Percentiles rank a stretch among this genome's conserved stretches.
These are phyloP conservation scores for Diplocarpon rosae DNA, from an alignment of 2,329 filamentous ascomycete genomes.

Conservation along the genomic window DNA sequence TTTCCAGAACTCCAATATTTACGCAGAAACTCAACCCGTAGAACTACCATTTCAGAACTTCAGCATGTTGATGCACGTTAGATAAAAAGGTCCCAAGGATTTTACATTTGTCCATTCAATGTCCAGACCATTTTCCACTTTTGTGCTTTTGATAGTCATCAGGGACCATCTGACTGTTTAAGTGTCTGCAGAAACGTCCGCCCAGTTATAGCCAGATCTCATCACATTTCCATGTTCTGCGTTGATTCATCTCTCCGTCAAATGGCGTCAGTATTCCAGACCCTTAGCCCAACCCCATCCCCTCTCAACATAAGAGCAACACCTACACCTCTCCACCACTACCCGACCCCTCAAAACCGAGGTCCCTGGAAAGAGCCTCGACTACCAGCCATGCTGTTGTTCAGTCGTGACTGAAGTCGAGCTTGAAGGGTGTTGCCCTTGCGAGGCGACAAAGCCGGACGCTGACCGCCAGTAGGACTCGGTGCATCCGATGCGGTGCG, in stretches of 20 bases:
- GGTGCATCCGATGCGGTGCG: neutral
- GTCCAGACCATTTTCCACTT: neutral
- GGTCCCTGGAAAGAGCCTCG: neutral
- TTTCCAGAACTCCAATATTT: no score
- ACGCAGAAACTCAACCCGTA: no score
- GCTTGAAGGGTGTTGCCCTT: constrained; percentile 2
- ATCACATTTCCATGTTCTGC: neutral
- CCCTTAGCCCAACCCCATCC: neutral
- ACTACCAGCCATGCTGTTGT: constrained; percentile 7
- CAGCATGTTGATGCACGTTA: no score
- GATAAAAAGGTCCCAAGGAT: neutral
- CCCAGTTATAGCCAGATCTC: constrained; percentile 2
- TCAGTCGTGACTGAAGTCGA: constrained; percentile 10
- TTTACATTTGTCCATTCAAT: neutral
- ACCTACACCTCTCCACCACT: neutral
- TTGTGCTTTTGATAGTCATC: neutral
- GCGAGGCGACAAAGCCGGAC: constrained; percentile 9
- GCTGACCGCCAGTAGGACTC: neutral
- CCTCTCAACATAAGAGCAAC: neutral
- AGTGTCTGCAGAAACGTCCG: constrained; percentile 2
- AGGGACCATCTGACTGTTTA: constrained; percentile 1
- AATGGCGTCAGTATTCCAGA: neutral
- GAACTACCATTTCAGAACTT: no score
- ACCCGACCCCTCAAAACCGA: neutral
- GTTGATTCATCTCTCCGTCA: neutral